These are phyloP conservation scores for Eucalyptus shirleyi DNA, from an alignment of 345 rosid genomes.

Conservation along the genomic window DNA sequence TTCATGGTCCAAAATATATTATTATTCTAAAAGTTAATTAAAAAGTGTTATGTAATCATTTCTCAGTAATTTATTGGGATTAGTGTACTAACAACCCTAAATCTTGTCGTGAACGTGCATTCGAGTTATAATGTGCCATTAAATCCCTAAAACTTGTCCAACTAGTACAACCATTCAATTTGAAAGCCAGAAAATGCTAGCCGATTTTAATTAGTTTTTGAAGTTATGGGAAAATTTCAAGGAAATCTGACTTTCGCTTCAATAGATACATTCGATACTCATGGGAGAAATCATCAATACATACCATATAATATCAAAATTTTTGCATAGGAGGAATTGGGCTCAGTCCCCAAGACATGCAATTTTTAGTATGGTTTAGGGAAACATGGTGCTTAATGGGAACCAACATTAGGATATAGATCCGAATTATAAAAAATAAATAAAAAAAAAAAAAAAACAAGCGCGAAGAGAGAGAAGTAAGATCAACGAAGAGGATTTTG, in stretches of 20 bases:
- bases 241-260: fast-evolving
- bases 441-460: neutral
- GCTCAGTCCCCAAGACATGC: fast-evolving
- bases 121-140: neutral
- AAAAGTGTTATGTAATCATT: too few species aligned
- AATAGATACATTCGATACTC: too few species aligned
- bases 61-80: neutral
- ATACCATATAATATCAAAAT: neutral
- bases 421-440: neutral
- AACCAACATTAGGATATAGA: neutral
- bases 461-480: fast-evolving
- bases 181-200: neutral
- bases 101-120: fast-evolving
- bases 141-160: neutral
- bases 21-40: too few species aligned
- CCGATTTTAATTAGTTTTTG: fast-evolving
- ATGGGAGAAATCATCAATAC: fast-evolving
- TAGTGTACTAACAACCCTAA: too few species aligned
- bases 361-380: neutral
- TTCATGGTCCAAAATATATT: fast-evolving
- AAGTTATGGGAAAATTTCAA: neutral
- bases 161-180: too few species aligned
- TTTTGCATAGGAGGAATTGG: neutral
- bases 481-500: fast-evolving
- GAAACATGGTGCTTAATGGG: neutral